Base-by-base conservation (phyloP, 768 basidiomycete genomes). In the Cystoderma amianthinum region DNA sequence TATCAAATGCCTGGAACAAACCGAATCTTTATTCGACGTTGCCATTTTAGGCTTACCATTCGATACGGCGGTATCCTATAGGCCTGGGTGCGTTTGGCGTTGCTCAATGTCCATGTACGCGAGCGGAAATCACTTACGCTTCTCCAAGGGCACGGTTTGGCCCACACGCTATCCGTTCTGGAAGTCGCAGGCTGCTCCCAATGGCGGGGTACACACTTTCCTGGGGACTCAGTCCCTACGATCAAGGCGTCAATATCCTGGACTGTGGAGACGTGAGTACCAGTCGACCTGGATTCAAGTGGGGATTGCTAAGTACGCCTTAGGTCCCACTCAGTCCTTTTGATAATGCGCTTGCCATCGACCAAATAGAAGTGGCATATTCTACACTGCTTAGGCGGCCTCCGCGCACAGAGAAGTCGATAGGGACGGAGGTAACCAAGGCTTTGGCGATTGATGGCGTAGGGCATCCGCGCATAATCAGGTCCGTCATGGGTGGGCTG, bases 331-430 rank as follows among this genome's bases (percentile, higher is more conserved):
- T 56, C 13, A 44, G 58, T 23, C 73, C 78, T 0, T 81, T 73
- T 46, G 81, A 86, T 57, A 77, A 80, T 47, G 65, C 66, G 0
- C 62, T 78, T 15, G 84, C 83, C 3, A 57, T 85, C 19, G 76
- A 80, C 44, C 80, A 84, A 52, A 79, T 85, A 64, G 71, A 81
- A 50, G 71, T 73, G 7, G 84, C 82, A 4, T 85, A 85, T 49
- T 59, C 66, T 7, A 75, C 77, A 1, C 57, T 85, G n/a, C 60
- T 85, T 3, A 58, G 60, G n/a, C 65, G 78, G 6, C 64, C 68
- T n/a, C n/a, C n/a, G n/a, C n/a, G n/a, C n/a, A n/a, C n/a, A n/a
- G n/a, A n/a, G n/a, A n/a, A n/a, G n/a, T 1, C 42, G 18, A 47
- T 44, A 5, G 42, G 46, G 30, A 56, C 44, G 22, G 45, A 35